Evolutionary conservation across 352 stramenopile genomes (phyloP), one percentile per base, ranked within the genome.

Genomic region (Elongisporangium prolatum): DNA sequence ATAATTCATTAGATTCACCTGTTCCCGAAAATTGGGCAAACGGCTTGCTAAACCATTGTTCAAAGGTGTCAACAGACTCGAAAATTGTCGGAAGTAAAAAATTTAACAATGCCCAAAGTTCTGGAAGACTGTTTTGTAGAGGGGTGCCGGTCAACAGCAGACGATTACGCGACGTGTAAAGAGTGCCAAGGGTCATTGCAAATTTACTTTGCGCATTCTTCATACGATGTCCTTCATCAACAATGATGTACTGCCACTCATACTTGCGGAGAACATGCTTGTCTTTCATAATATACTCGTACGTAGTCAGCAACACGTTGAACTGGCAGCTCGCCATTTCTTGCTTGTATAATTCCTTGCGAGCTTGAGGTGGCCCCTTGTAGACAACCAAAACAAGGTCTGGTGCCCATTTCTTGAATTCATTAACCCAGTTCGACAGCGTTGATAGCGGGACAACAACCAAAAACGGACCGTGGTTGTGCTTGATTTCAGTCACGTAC

Each of bases 71-170:
- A 24, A 94, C 84, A 1, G 75, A 91, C 64, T 93, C 80, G 59
- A 98, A 97, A 59, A 97, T 95, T 21, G 91, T 95, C 18, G 89
- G 89, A 24, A 97, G 60, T 24, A 98, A 65, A 50, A 98, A 98
- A 66, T 97, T 97, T 13, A 98, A 67, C 20, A 98, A 67, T 11
- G 91, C 85, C 89, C 89, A 98, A 1, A 98, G 72, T 71, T 98
- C 91, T 13, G 97, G 92, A 5, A 99, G 66, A 63, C 95, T 98
- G 73, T 99, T 98, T 66, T 99, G 97, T 13, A 99, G 80, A 11
- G 97, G 97, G 1, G 97, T 99, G 51, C 97, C 98, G 13, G 98
- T 99, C 71, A 99, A 92, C 14, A 99, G 67, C 8, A 99, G 74
- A 40, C 95, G 87, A 40, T 92, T 92, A 25, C 84, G 78, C 8